These are phyloP conservation scores for Crithidia expoeki DNA, from an alignment of 208 protist species.

Conservation along the genomic window DNA sequence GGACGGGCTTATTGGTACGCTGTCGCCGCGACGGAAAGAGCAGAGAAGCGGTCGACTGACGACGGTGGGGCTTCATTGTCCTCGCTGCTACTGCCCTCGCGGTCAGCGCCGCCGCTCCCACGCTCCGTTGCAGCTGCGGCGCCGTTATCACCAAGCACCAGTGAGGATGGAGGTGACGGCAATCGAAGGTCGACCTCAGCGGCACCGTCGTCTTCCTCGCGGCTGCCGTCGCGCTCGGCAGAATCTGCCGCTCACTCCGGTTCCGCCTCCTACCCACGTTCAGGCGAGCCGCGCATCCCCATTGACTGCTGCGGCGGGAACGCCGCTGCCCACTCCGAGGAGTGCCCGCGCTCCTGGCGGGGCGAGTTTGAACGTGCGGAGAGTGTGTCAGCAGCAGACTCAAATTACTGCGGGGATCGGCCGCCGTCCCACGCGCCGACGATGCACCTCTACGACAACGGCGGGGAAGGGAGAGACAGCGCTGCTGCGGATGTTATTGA, in stretches of 20 bases:
- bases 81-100: background rate
- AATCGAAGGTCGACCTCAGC: background rate
- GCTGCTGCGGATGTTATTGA: background rate
- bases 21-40: background rate
- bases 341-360: background rate
- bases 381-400: background rate
- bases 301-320: background rate
- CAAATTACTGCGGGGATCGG: conserved; percentile 2
- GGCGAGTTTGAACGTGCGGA: background rate
- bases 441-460: background rate
- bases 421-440: conserved; percentile 27
- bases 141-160: no score
- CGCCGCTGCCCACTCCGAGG: conserved; percentile 4
- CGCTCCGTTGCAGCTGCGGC: background rate
- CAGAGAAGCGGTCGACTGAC: background rate
- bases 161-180: background rate
- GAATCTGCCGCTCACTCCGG: conserved; percentile 4
- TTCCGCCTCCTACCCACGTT: background rate
- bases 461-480: background rate
- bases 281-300: conserved; percentile 3
- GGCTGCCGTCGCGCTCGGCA: conserved; percentile 20
- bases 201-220: background rate
- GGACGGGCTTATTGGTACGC: background rate
- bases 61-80: background rate
- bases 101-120: conserved; percentile 5